A percentile compares a stretch with the other conserved stretches of the same genome.
These are phyloP conservation scores for Ampelomyces quisqualis DNA, from an alignment of 2,329 filamentous ascomycete genomes.

Conservation along the genomic window DNA sequence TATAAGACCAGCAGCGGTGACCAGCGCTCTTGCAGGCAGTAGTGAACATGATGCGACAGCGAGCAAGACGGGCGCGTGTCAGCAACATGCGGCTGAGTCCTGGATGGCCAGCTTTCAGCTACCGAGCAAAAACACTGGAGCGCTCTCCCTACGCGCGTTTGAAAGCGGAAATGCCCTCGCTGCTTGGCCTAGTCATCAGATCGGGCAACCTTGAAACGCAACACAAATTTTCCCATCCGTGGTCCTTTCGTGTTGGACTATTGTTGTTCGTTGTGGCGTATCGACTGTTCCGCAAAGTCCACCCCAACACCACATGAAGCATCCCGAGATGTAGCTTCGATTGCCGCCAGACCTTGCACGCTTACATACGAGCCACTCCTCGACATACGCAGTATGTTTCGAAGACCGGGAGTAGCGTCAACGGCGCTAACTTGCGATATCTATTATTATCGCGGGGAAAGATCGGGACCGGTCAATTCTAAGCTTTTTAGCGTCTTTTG, in stretches of 20 bases:
- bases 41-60: conserved; percentile 12
- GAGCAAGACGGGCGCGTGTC: conserved; percentile 10
- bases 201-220: conserved; percentile 11
- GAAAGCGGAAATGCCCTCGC: conserved; percentile 10
- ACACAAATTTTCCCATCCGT: conserved; percentile 8
- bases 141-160: conserved; percentile 13
- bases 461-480: conserved; percentile 8
- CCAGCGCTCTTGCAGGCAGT: conserved; percentile 14
- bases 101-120: conserved; percentile 19
- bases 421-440: conserved; percentile 5
- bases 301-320: conserved; percentile 4
- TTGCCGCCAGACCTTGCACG: conserved; percentile 6
- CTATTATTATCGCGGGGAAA: conserved; percentile 9
- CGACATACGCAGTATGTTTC: conserved; percentile 4
- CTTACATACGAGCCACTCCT: conserved; percentile 3
- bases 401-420: conserved; percentile 2
- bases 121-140: conserved; percentile 9
- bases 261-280: conserved; percentile 7
- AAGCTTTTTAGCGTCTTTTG: conserved; percentile 8
- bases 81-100: conserved; percentile 31
- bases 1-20: conserved; percentile 17
- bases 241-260: conserved; percentile 7
- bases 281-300: conserved; percentile 15
- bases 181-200: conserved; percentile 18
- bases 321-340: background rate